Conservation (phyloP, 78 protist species). For the Chrysochromulina tobinii region DNA sequence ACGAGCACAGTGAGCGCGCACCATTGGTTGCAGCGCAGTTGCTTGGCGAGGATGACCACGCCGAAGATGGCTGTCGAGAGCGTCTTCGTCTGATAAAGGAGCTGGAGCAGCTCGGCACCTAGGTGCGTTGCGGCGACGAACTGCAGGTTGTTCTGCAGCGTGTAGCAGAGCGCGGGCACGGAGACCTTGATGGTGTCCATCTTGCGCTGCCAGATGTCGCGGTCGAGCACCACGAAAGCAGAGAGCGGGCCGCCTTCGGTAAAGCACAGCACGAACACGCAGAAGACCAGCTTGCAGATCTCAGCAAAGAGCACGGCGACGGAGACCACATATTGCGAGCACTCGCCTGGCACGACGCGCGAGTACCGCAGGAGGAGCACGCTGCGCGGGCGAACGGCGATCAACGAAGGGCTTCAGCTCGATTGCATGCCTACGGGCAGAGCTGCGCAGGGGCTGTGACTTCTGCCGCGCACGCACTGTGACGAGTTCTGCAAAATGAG, state of each 20-base stretch:
- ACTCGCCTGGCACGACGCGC: neutral
- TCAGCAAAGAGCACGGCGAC: slow-evolving; percentile 24
- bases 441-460: too few relatives aligned
- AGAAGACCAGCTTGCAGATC: neutral
- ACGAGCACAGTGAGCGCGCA: neutral
- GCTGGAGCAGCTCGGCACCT: slow-evolving; percentile 23
- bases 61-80: slow-evolving; percentile 23
- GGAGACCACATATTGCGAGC: neutral
- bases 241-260: neutral
- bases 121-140: slow-evolving; percentile 32
- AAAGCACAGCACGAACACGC: neutral
- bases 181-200: slow-evolving; percentile 26
- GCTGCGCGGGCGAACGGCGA: too few relatives aligned
- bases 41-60: neutral
- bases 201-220: neutral
- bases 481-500: neutral
- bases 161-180: slow-evolving; percentile 41
- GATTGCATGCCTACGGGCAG: too few relatives aligned
- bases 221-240: neutral
- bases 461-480: neutral
- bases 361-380: neutral
- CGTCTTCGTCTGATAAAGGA: slow-evolving; percentile 27
- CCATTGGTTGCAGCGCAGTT: slow-evolving; percentile 6
- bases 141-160: slow-evolving; percentile 37
- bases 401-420: too few relatives aligned